Evolutionary conservation across 257 asterid genomes (phyloP).

Genomic region (Gynochthodes officinalis): DNA sequence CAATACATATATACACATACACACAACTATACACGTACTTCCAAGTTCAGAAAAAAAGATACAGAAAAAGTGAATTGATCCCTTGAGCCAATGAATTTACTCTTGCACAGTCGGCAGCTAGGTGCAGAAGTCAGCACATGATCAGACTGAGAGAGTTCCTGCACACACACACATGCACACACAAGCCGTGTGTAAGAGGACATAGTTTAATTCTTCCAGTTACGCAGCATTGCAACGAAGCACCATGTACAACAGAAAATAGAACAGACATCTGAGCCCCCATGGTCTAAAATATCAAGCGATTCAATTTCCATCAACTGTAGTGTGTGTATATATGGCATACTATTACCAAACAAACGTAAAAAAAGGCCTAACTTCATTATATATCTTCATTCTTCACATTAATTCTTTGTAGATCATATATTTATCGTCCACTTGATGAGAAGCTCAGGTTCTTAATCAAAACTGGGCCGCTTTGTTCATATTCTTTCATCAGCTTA

Average conservation of each 20-base stretch:
- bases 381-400: background rate
- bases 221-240: background rate
- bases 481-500: background rate
- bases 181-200: conserved; percentile 2
- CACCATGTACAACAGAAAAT: background rate
- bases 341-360: background rate
- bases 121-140: conserved; percentile 14
- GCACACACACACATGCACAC: background rate
- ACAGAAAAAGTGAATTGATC: background rate
- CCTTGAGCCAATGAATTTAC: background rate
- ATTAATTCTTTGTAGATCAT: background rate
- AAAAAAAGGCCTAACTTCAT: background rate
- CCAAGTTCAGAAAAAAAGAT: background rate
- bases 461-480: background rate
- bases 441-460: background rate
- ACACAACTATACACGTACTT: background rate
- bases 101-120: background rate
- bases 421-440: background rate
- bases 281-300: background rate
- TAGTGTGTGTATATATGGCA: background rate
- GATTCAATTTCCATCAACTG: background rate
- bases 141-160: background rate
- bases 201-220: background rate
- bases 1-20: too few relatives aligned
- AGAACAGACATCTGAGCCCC: background rate